phyloP scores from a whole-genome alignment of 1,284 basidiomycete genomes.

The Sphaerobolus stellatus region DNA sequence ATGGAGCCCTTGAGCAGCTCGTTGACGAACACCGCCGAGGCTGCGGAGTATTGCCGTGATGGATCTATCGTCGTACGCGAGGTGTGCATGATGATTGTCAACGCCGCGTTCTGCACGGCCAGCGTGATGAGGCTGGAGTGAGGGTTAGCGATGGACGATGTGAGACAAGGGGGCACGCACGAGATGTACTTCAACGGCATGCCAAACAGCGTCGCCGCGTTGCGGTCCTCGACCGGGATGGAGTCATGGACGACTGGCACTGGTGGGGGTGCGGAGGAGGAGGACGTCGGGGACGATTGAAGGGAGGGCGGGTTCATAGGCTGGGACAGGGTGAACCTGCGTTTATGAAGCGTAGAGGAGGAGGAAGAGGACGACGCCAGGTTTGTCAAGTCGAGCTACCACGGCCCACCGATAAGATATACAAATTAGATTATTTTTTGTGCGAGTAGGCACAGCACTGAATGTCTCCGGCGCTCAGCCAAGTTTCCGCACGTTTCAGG shows the following conservation, averaged over 20 bases:
- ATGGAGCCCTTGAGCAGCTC: slow-evolving; percentile 56
- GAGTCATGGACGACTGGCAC: neutral
- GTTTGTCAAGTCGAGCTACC: too few species aligned
- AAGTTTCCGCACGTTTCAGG: too few species aligned
- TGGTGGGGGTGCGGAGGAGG: neutral
- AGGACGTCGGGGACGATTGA: neutral
- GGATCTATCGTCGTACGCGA: slow-evolving; percentile 45
- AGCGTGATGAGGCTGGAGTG: slow-evolving; percentile 46
- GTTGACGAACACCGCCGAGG: slow-evolving; percentile 55
- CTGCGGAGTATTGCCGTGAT: slow-evolving; percentile 46
- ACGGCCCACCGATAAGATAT: too few species aligned
- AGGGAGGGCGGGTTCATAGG: too few species aligned
- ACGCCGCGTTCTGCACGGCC: slow-evolving; percentile 53
- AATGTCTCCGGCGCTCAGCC: too few species aligned
- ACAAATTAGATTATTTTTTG: too few species aligned
- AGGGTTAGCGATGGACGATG: neutral
- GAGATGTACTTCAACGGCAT: slow-evolving; percentile 30
- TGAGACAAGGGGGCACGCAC: slow-evolving; percentile 16
- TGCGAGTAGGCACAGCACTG: too few species aligned
- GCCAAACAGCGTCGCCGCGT: slow-evolving; percentile 20
- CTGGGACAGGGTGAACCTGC: too few species aligned
- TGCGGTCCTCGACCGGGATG: neutral
- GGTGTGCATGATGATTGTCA: slow-evolving; percentile 56
- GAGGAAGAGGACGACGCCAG: too few species aligned
- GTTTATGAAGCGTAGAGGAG: too few species aligned